Evolutionary conservation across 2,329 filamentous ascomycete genomes (phyloP).

Genomic region (Fusarium sp.): DNA sequence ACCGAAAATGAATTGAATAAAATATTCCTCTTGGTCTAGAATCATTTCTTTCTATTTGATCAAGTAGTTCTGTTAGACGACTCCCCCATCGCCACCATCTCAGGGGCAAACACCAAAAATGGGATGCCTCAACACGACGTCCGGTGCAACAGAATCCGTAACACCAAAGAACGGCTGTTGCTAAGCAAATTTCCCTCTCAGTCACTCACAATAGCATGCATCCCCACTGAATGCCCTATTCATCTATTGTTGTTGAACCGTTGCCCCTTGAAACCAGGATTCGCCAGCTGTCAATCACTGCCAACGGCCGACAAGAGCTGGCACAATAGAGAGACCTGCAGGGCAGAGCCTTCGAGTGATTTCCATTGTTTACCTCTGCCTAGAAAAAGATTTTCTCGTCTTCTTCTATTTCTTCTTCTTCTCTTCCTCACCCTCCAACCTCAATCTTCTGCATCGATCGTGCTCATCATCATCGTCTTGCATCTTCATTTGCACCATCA

Average conservation of each 20-base stretch:
- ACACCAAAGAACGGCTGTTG: conserved; percentile 38
- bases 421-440: conserved; percentile 15
- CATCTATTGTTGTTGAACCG: conserved; percentile 21
- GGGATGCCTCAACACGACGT: conserved; percentile 31
- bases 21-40: too few species aligned
- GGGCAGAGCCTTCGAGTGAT: neutral
- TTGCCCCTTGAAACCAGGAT: conserved; percentile 40
- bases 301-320: conserved; percentile 19
- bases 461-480: conserved; percentile 18
- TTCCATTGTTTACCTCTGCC: conserved; percentile 34
- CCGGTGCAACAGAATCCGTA: conserved; percentile 31
- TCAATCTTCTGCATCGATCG: conserved; percentile 16
- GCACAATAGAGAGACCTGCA: conserved; percentile 14
- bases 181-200: neutral
- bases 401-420: conserved; percentile 9
- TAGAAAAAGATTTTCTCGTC: conserved; percentile 29
- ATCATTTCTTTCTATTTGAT: neutral
- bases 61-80: neutral
- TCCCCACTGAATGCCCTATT: conserved; percentile 3
- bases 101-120: conserved; percentile 36
- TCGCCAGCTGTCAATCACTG: conserved; percentile 28
- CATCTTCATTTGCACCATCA: conserved; percentile 23
- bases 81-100: conserved; percentile 7
- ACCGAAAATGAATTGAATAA: too few species aligned
- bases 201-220: neutral